phyloP scores from a whole-genome alignment of 2,329 filamentous ascomycete species.

The Ophiostoma sp. region DNA sequence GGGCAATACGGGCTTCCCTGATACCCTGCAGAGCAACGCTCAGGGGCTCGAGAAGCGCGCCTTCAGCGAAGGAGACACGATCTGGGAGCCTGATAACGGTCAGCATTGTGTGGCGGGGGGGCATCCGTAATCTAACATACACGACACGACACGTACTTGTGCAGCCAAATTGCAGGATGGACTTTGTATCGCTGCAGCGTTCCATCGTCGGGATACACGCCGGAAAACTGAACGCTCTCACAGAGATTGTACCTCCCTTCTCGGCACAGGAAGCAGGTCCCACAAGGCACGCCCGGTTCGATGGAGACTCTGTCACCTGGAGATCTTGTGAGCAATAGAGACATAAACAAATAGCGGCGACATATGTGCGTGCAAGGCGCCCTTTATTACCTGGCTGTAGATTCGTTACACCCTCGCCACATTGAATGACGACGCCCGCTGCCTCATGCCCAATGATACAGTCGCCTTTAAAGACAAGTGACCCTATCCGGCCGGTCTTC shows the following conservation, averaged over 20 bases:
- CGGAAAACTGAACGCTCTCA: constrained; percentile 60
- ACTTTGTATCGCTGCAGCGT: constrained; percentile 62
- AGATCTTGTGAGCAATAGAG: background rate
- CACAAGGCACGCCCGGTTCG: constrained; percentile 66
- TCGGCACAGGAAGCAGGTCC: constrained; percentile 58
- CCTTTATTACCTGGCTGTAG: background rate
- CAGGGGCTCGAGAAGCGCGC: constrained; percentile 64
- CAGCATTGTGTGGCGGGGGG: too few relatives aligned
- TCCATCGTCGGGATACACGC: constrained; percentile 61
- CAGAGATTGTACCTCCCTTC: constrained; percentile 65
- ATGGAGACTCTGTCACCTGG: constrained; percentile 64
- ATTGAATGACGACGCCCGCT: constrained; percentile 41
- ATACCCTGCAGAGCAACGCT: constrained; percentile 65
- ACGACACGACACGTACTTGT: constrained; percentile 33
- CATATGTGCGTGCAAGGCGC: too few relatives aligned
- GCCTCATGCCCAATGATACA: constrained; percentile 68
- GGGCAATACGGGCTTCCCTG: constrained; percentile 51
- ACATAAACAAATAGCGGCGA: too few relatives aligned
- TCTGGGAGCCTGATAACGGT: constrained; percentile 36
- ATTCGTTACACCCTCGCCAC: background rate
- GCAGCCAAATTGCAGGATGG: constrained; percentile 61
- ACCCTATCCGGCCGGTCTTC: constrained; percentile 64
- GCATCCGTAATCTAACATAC: too few relatives aligned
- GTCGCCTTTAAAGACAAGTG: constrained; percentile 61
- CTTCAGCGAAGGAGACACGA: constrained; percentile 57